Evolutionary conservation across 495 filamentous ascomycete species (phyloP), one percentile per base, ranked within the genome.

Genomic region (Lasiosphaeria hispida): DNA sequence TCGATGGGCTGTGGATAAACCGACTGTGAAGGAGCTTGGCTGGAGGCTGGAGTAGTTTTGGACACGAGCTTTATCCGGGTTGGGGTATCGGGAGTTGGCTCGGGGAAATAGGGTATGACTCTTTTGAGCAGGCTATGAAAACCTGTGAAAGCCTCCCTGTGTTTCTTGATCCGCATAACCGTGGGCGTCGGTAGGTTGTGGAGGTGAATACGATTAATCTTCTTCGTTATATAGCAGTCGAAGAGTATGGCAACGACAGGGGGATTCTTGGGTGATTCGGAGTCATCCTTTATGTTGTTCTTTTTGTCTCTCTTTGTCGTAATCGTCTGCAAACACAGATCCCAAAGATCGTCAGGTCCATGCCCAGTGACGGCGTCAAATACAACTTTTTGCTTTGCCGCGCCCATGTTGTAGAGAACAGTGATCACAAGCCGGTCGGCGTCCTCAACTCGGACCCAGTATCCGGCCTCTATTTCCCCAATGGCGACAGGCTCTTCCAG

Each of bases 401-500:
- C 7, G 15, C 41, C 40, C 64, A 50, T 63, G 14, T 38, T 40
- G 34, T 19, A 65, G 3, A 73, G 37, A 1, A 63, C 47, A 7
- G 63, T 59, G 48, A 67, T 51, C 9, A 69, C 48, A 10, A 73
- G 59, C 13, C 70, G 66, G 8, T 68, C 44, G 4, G 40, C 7
- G 49, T 72, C 70, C 11, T 33, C 14, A 15, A 33, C 17, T 9
- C 51, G 44, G 15, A 55, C 45, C 70, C 70, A 72, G 38, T 63
- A 48, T 8, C 54, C 23, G 3, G 35, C 4, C 10, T 69, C 69
- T 4, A 51, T 40, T 10, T 66, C 37, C 6, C 34, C 56, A 47
- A 72, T 68, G 9, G 48, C 49, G 8, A 45, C 37, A 3, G 57
- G 23, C 23, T 61, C 53, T 15, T 36, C 14, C 30, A 10, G 35